Evolutionary conservation across 164 flowering plant genomes (phyloP).

Genomic region (grape (Vitis vinifera)): DNA sequence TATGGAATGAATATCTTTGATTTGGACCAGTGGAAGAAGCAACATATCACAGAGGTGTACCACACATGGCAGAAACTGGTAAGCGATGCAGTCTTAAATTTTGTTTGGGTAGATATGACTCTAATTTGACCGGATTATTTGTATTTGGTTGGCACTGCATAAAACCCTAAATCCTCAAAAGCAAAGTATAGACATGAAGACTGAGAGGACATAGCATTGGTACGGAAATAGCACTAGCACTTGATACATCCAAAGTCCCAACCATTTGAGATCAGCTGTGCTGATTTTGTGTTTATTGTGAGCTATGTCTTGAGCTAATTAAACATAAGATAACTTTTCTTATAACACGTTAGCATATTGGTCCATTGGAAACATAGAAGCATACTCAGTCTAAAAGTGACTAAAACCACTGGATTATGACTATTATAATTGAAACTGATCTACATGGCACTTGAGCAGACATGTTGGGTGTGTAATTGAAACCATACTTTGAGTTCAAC

Average conservation of each 20-base stretch:
- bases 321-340: background rate
- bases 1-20: slow-evolving; percentile 92
- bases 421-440: background rate
- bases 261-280: background rate
- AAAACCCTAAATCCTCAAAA: background rate
- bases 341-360: background rate
- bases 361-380: background rate
- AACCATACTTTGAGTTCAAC: too few species aligned
- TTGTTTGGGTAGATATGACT: background rate
- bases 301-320: background rate
- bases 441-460: too few species aligned
- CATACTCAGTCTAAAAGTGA: too few species aligned
- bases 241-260: background rate
- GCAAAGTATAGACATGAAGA: background rate
- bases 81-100: slow-evolving; percentile 16
- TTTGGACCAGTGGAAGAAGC: slow-evolving; percentile 71
- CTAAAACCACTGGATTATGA: background rate
- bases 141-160: background rate
- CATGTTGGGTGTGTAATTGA: too few species aligned
- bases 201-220: too few species aligned
- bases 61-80: slow-evolving; percentile 88
- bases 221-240: too few species aligned
- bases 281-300: background rate
- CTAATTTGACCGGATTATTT: background rate
- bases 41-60: slow-evolving; percentile 70